Evolutionary conservation across 169 alveolate genomes (phyloP), one percentile per base, ranked within the genome.

Genomic region (Cryptosporidium parvum): DNA sequence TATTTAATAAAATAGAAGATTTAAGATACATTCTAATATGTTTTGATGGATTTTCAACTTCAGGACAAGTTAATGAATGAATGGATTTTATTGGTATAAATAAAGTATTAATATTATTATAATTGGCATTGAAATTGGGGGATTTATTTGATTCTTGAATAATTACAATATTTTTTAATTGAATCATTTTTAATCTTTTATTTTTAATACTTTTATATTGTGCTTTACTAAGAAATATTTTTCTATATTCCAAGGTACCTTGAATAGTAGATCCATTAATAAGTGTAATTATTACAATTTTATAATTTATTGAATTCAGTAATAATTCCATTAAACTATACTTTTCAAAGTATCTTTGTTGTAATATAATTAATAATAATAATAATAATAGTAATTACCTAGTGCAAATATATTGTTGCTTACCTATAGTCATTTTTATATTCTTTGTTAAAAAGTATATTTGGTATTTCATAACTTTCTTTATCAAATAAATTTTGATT

Each of bases 61-160:
- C 89, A 29, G 89, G 89, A 62, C 69, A 80, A 18, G 89, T 80
- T 42, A 80, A 26, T 26, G 89, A 80, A n/a, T 14, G 37, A 26
- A 80, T 80, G 12, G 89, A 80, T 6, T 44, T 80, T 42, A 65
- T 80, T 21, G 89, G 89, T 21, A 80, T 26, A 80, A 62, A 80
- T n/a, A 80, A 39, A 14, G 16, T 23, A 16, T 80, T 59, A 5
- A 59, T 21, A 31, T 62, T 44, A n/a, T 65, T 37, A 56, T 23
- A 26, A 52, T 37, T n/a, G 3, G 12, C 37, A 37, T 69, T 35
- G 9, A 69, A 44, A 26, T 42, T 62, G 21, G 70, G 18, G 1
- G n/a, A 59, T 45, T 18, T 58, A 9, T 39, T 21, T 35, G 53
- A n/a, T 44, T 21, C 26, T 39, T 62, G n/a, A 39, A 26, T 1